Evolutionary conservation across 805 yeast species (phyloP).

Genomic region (Kregervanrija pseudodelftensis): DNA sequence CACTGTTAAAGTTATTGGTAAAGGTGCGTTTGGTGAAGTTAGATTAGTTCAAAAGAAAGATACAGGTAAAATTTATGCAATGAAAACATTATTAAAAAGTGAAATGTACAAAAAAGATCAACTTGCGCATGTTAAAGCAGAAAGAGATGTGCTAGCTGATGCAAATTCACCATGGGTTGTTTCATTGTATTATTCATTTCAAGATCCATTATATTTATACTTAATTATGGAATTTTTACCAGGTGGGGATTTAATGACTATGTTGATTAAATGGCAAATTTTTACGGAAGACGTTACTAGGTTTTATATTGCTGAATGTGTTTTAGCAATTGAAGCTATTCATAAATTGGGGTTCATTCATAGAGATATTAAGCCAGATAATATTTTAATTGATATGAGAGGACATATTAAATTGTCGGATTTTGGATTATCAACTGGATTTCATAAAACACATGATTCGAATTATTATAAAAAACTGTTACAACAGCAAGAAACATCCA

Average conservation of each 20-base stretch:
- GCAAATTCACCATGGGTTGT: constrained; percentile 88
- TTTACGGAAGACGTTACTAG: constrained; percentile 90
- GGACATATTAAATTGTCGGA: constrained; percentile 65
- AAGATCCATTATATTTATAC: constrained; percentile 67
- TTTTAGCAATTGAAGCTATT: constrained; percentile 87
- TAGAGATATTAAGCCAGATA: constrained; percentile 96
- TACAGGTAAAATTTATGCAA: constrained; percentile 86
- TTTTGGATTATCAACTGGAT: constrained; percentile 82
- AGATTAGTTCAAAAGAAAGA: constrained; percentile 89
- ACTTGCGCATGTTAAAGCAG: constrained; percentile 91
- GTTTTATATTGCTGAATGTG: constrained; percentile 95
- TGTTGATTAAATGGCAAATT: constrained; percentile 90
- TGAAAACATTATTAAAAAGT: constrained; percentile 83
- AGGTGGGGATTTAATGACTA: constrained; percentile 88
- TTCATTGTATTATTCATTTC: constrained; percentile 73
- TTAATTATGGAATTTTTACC: constrained; percentile 78
- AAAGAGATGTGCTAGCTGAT: constrained; percentile 90
- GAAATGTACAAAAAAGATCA: constrained; percentile 96
- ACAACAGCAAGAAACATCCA: constrained; percentile 43
- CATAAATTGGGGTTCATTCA: constrained; percentile 93
- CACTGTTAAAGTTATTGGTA: constrained; percentile 87
- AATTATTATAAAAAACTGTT: constrained; percentile 76
- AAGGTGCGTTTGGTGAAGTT: constrained; percentile 98
- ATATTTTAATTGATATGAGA: constrained; percentile 58
- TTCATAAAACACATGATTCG: constrained; percentile 88